Evolutionary conservation across 345 rosid genomes (phyloP).

Genomic region (Linum tenue): DNA sequence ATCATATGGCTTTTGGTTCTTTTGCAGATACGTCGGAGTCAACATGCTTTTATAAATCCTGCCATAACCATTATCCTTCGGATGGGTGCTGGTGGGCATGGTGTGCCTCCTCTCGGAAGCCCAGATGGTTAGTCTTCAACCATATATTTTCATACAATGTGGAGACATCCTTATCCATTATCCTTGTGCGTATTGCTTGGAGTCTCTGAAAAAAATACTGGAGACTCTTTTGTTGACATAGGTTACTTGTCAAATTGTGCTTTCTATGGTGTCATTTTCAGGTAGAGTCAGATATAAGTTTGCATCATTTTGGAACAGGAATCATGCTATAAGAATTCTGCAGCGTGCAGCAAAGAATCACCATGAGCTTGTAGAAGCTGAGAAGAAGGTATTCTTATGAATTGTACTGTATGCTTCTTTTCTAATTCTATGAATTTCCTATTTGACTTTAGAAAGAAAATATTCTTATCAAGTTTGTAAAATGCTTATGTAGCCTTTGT

Average conservation of each 20-base stretch:
- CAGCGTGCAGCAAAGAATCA: slow-evolving; percentile 66
- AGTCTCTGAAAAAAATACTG: background rate
- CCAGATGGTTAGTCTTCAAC: slow-evolving; percentile 64
- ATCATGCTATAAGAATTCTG: slow-evolving; percentile 73
- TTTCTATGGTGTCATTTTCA: slow-evolving; percentile 32
- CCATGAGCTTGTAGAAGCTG: slow-evolving; percentile 66
- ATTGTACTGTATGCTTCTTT: background rate
- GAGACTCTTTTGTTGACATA: background rate
- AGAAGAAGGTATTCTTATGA: slow-evolving; percentile 59
- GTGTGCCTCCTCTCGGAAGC: slow-evolving; percentile 98
- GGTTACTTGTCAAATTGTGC: slow-evolving; percentile 10
- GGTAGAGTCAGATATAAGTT: slow-evolving; percentile 99
- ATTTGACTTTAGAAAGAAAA: background rate
- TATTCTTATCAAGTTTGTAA: no score
- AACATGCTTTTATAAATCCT: slow-evolving; percentile 96
- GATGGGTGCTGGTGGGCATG: slow-evolving; percentile 99
- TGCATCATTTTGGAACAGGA: slow-evolving; percentile 99
- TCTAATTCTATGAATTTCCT: background rate
- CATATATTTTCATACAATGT: no score
- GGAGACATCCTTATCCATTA: no score
- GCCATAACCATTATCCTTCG: slow-evolving; percentile 84
- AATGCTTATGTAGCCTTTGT: background rate
- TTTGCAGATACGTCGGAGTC: slow-evolving; percentile 79
- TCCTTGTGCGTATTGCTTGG: background rate
- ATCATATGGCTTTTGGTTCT: slow-evolving; percentile 3